These are phyloP conservation scores for Penicillium tannophilum DNA, from an alignment of 495 filamentous ascomycete genomes.

Conservation along the genomic window DNA sequence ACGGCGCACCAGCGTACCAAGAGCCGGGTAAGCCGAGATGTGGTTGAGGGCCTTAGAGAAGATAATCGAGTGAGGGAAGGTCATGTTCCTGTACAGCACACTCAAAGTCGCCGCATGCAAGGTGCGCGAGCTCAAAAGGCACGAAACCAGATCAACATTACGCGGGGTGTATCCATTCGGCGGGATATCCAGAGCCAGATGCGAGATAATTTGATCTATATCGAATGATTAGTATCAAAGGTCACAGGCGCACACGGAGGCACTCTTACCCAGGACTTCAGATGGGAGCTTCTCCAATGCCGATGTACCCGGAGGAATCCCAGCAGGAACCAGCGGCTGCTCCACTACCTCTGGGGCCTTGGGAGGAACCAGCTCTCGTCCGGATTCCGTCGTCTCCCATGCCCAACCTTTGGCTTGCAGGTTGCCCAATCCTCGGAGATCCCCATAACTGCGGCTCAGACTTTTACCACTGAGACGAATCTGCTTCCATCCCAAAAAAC, in stretches of 20 bases:
- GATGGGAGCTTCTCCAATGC: slow-evolving; percentile 68
- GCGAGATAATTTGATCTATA: slow-evolving; percentile 73
- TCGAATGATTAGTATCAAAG: slow-evolving; percentile 23
- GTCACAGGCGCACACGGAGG: not conserved
- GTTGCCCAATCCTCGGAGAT: slow-evolving; percentile 58
- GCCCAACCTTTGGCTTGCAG: slow-evolving; percentile 54
- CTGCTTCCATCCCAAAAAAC: slow-evolving; percentile 72
- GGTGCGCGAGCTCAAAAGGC: slow-evolving; percentile 73
- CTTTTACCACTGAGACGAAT: slow-evolving; percentile 65
- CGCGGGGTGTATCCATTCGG: slow-evolving; percentile 76
- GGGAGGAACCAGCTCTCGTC: slow-evolving; percentile 25
- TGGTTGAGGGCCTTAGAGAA: slow-evolving; percentile 83
- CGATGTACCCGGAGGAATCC: slow-evolving; percentile 34
- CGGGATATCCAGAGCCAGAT: slow-evolving; percentile 73
- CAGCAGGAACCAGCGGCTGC: slow-evolving; percentile 23
- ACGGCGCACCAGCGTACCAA: slow-evolving; percentile 78
- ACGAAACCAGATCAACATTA: slow-evolving; percentile 79
- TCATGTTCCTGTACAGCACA: slow-evolving; percentile 81
- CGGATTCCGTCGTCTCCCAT: slow-evolving; percentile 47
- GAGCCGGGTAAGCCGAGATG: slow-evolving; percentile 64
- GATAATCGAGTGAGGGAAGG: slow-evolving; percentile 82
- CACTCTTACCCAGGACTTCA: slow-evolving; percentile 70
- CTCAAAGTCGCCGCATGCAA: slow-evolving; percentile 75
- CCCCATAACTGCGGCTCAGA: slow-evolving; percentile 72
- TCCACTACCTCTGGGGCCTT: slow-evolving; percentile 33